Base-by-base conservation (phyloP, 257 asterid species). In the Leonotis leonurus region DNA sequence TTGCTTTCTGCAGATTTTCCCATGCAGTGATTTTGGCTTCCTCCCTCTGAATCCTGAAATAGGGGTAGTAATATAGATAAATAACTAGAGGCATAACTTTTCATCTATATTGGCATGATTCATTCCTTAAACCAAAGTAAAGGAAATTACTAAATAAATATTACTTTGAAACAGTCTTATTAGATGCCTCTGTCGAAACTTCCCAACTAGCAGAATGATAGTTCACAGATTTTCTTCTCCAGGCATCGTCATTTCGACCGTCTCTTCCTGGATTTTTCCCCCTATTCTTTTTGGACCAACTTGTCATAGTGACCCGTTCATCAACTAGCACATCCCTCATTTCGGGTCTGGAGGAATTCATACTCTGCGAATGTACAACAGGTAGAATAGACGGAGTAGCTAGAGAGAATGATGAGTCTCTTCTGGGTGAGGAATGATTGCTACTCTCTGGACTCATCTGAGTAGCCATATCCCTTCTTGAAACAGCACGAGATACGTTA, bases 381-480 rank as follows among this genome's bases (percentile, higher is more conserved):
- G 94, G 94, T 33, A 73, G 76, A 35, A 78, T 71, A 26, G 95
- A 76, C 0, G 94, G 76, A 57, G 83, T 78, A 64, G 87, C 75
- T 24, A 80, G 74, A 30, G 89, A 80, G 74, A 80, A 78, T 8
- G 92, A 81, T 2, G 87, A 79, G 46, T 29, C 43, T 40, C 77
- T 71, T 41, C 74, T 40, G 0, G 88, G 81, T 20, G 97, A 85
- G 40, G 89, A 83, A 22, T 67, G 72, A 55, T 69, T 75, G 75
- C 94, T 84, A 65, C 81, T 81, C 74, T 80, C 86, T 0, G 99
- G 99, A 69, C 97, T 93, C 96, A 93, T 93, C 74, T 87, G 97
- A 50, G 99, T 87, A 1, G 95, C 96, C 96, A 93, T 87, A 70
- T 93, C 99, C 75, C 95, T 78, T 71, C 97, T 83, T 14, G 86